Evolutionary conservation across 352 stramenopile genomes (phyloP), one percentile per base, ranked within the genome.

Genomic region (Elongisporangium prolatum): DNA sequence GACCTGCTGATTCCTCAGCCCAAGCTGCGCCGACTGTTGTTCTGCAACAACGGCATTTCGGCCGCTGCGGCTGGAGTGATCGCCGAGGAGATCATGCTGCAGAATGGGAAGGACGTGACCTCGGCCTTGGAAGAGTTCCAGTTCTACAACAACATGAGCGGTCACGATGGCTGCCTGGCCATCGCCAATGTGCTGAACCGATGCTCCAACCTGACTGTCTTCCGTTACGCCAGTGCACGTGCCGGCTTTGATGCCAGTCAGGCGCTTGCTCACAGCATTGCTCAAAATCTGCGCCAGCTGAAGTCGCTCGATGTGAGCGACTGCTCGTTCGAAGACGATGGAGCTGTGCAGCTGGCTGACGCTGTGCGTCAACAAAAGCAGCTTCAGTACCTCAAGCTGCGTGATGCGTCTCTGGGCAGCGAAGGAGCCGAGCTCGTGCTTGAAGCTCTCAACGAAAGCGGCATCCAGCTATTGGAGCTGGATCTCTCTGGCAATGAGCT

Each of bases 401-500:
- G 88, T 47, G 90, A 98, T 54, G 96, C 90, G 28, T 92, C 89
- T 37, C 72, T 97, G 8, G 84, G 86, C 7, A 69, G 82, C 51
- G 80, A 97, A 18, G 91, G 90, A 21, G 78, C 89, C 2, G 72
- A 70, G 40, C 67, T 68, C 16, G 69, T 98, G 14, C 72, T 89
- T 1, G 63, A 90, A 52, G 77, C 86, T 8, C 71, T 97, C 13
- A 70, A 72, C 11, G 68, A 63, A 50, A 78, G 60, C 49, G 76
- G 77, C n/a, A 75, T 95, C 14, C 57, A 84, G 53, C 70, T 98
- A 48, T 20, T 72, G 56, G 62, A 74, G 74, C 74, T 98, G 2
- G 89, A 98, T 61, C 68, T 98, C 48, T 96, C 88, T 20, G 91
- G 88, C 44, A 97, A 98, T 66, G 87, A 96, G 57, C 63, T 97